Percentiles rank a stretch among this genome's conserved stretches.
These are phyloP conservation scores for Papilionanthe hybrid DNA, from an alignment of 116 monocot species.

Conservation along the genomic window DNA sequence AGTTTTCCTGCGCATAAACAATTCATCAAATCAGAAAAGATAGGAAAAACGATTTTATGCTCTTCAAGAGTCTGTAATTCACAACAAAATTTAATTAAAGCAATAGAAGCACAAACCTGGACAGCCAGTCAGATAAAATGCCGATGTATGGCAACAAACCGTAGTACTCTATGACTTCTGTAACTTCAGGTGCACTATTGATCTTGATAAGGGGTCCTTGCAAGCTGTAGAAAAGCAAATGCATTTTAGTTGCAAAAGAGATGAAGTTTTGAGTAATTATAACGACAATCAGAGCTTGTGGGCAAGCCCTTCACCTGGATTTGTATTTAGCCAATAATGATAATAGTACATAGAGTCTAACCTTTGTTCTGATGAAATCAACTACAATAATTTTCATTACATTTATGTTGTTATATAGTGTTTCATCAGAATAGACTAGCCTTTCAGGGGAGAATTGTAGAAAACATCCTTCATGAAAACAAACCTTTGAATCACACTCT, in stretches of 20 bases:
- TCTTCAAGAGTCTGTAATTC: background rate
- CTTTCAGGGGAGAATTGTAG: background rate
- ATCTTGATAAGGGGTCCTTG: slow-evolving; percentile 34
- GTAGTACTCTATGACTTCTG: slow-evolving; percentile 41
- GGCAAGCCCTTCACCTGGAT: background rate
- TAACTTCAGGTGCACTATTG: slow-evolving; percentile 17
- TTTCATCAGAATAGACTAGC: background rate
- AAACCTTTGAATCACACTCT: slow-evolving; percentile 41
- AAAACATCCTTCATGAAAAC: slow-evolving; percentile 5
- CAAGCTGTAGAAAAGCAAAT: slow-evolving; percentile 33
- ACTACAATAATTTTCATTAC: background rate
- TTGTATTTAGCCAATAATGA: background rate
- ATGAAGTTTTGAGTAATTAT: background rate
- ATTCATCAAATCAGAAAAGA: background rate
- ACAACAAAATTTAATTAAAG: background rate
- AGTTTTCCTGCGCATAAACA: slow-evolving; percentile 18
- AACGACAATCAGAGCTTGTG: background rate
- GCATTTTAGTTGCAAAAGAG: background rate
- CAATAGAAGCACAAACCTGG: slow-evolving; percentile 17
- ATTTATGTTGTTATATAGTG: background rate
- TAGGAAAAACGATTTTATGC: background rate
- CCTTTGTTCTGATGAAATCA: background rate
- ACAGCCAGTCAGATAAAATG: slow-evolving; percentile 46
- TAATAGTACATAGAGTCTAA: background rate
- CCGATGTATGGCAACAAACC: slow-evolving; percentile 48